Base-by-base conservation (phyloP, 768 basidiomycete genomes). In the Baorangia bicolor region DNA sequence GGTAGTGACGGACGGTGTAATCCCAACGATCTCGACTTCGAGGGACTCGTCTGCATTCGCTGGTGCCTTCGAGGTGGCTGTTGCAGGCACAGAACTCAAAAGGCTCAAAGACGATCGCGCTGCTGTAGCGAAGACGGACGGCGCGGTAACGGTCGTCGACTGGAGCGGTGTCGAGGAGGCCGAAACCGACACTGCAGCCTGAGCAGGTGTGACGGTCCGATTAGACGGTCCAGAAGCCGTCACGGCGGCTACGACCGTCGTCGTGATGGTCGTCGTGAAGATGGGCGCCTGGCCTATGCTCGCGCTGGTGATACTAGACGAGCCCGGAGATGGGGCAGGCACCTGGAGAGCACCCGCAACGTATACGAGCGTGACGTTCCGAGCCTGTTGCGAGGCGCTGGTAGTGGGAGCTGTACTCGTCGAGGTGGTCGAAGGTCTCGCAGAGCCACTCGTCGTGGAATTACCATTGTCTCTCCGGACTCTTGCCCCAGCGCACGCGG, bases 311-410 rank as follows among this genome's bases (percentile, higher is more conserved):
- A n/a, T n/a, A n/a, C n/a, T 39, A 1, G 53, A 44, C 9, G 55
- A 18, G 11, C 42, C 50, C 14, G 55, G 27, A 23, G 52, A 46
- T 9, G 49, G 41, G 16, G 61, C 55, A 12, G 64, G 64, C 13
- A 70, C 65, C 45, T 71, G 71, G 30, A 74, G 74, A 5, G 66
- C 55, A 5, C 64, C 64, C 9, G 82, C 77, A 3, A 75, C 74
- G 66, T 85, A 86, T 23, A 81, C 69, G n/a, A 87, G 74, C 0
- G 78, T 78, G 7, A 85, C 83, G 51, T 78, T 79, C 28, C 54
- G 56, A 25, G 58, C 52, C 23, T 60, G 57, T 28, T 65, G 53
- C 13, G 58, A 50, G 25, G 55, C 20, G 9, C 48, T 60, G 11
- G 60, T 11, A 6, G 28, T 42, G 8, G 69, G 59, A 1, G 41